Evolutionary conservation across 1,284 basidiomycete genomes (phyloP).

Genomic region (Coniferiporia sulphurascens): DNA sequence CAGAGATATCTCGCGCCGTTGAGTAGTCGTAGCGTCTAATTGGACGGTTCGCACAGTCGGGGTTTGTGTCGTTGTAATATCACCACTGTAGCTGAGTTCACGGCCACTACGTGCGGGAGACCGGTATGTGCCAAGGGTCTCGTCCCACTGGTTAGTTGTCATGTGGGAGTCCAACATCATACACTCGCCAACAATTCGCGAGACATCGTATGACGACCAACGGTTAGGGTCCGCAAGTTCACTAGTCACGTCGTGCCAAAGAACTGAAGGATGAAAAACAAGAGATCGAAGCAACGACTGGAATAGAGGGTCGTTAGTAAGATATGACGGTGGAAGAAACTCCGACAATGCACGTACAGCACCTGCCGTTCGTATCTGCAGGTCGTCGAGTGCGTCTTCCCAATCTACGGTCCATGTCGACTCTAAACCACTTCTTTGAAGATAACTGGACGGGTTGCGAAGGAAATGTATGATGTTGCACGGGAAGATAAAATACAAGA

Average conservation of each 20-base stretch:
- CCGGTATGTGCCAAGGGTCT: neutral
- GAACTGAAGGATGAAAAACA: constrained; percentile 67
- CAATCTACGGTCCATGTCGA: constrained; percentile 60
- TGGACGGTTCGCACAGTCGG: constrained; percentile 16
- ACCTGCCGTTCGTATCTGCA: constrained; percentile 56
- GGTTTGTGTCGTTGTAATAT: constrained; percentile 11
- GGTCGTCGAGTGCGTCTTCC: constrained; percentile 63
- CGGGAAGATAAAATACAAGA: constrained; percentile 85
- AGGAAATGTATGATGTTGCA: constrained; percentile 78
- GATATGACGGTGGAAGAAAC: neutral
- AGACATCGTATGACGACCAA: constrained; percentile 63
- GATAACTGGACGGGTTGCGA: constrained; percentile 57
- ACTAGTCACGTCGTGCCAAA: constrained; percentile 55
- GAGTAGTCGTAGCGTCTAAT: constrained; percentile 24
- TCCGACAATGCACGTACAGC: constrained; percentile 42
- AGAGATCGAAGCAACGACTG: constrained; percentile 70
- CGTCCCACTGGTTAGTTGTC: constrained; percentile 23
- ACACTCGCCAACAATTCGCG: constrained; percentile 68
- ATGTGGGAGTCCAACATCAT: constrained; percentile 64
- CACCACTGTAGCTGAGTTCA: neutral
- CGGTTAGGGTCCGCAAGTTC: constrained; percentile 63
- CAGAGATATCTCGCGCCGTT: constrained; percentile 49
- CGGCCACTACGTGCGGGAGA: neutral
- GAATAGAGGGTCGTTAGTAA: constrained; percentile 12
- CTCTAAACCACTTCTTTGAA: constrained; percentile 43